A percentile compares a stretch with the other conserved stretches of the same genome.
These are phyloP conservation scores for Rutstroemia sp. DNA, from an alignment of 2,329 filamentous ascomycete species.

Conservation along the genomic window DNA sequence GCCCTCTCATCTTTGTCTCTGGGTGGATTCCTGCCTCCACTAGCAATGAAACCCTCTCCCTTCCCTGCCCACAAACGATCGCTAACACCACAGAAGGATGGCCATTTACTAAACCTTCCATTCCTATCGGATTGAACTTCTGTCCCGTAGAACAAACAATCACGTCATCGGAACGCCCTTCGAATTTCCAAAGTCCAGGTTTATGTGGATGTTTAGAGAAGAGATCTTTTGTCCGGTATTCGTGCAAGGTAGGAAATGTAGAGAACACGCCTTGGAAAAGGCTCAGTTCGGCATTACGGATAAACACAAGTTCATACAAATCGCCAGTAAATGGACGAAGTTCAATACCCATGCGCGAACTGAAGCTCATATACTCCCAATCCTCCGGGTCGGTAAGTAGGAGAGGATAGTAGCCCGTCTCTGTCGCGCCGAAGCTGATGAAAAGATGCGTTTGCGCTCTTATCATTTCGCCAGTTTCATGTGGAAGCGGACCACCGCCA, in stretches of 20 bases:
- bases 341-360: not conserved
- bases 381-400: not conserved
- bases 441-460: not conserved
- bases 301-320: constrained; percentile 23
- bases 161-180: constrained; percentile 33
- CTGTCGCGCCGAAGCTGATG: not conserved
- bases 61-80: not conserved
- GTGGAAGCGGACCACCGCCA: not conserved
- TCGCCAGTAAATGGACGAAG: not conserved
- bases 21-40: not conserved
- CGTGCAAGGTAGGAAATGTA: constrained; percentile 16
- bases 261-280: constrained; percentile 28
- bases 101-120: not conserved
- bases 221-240: constrained; percentile 29
- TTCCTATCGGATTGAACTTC: constrained; percentile 36
- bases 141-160: constrained; percentile 38
- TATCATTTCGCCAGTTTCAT: not conserved
- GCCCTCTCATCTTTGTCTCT: not conserved
- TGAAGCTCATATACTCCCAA: not conserved
- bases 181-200: constrained; percentile 30
- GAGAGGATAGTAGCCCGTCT: not conserved
- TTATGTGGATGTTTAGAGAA: constrained; percentile 34
- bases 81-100: not conserved
- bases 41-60: not conserved
- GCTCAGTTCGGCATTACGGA: not conserved